Conservation (phyloP, 768 basidiomycete species). For the Rhizopogon vulgaris region DNA sequence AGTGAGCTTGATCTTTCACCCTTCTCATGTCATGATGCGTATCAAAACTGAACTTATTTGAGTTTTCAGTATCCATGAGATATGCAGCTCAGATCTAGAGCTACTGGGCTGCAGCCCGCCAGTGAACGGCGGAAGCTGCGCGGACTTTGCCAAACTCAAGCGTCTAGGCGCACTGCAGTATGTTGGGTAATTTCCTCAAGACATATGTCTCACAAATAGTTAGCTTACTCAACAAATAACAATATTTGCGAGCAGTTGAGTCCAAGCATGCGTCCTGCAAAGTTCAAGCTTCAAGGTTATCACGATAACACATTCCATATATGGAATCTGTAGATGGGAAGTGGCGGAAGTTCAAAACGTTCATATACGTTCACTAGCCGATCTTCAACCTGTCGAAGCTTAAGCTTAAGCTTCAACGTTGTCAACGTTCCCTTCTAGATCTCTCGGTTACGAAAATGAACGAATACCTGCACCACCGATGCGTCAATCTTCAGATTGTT, state of each 20-base stretch:
- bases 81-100: neutral
- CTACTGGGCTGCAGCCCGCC: no score
- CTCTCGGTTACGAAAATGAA: no score
- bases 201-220: neutral
- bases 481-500: no score
- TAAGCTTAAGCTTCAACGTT: no score
- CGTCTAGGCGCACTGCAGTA: neutral
- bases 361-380: neutral
- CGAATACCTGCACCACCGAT: no score
- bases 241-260: neutral
- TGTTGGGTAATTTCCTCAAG: no score
- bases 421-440: no score
- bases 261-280: neutral
- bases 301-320: slow-evolving; percentile 15
- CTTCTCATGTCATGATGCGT: neutral
- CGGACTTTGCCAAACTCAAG: neutral
- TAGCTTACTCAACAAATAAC: neutral
- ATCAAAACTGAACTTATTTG: neutral
- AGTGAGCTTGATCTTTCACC: neutral
- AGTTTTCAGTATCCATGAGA: neutral
- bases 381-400: no score
- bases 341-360: neutral
- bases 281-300: neutral
- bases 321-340: slow-evolving; percentile 18
- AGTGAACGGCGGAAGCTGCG: neutral